Evolutionary conservation across 768 basidiomycete genomes (phyloP).

Genomic region (Suillus weaverae): DNA sequence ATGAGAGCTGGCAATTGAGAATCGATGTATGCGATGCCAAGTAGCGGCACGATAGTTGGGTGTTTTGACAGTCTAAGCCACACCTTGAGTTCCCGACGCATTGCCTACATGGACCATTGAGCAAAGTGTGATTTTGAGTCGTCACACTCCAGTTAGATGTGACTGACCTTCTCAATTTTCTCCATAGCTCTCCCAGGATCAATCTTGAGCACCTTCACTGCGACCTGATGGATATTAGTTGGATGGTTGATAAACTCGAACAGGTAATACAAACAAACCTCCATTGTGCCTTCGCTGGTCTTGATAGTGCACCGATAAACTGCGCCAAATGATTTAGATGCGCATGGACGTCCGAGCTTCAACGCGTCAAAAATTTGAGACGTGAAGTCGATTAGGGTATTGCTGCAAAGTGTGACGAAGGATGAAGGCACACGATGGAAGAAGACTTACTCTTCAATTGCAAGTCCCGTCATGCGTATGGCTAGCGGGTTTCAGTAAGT

Average conservation of each 20-base stretch:
- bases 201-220: background rate
- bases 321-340: background rate
- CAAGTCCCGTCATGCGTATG: too few relatives aligned
- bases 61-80: constrained; percentile 19
- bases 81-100: constrained; percentile 7
- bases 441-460: too few relatives aligned
- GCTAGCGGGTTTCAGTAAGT: too few relatives aligned
- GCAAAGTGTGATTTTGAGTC: background rate
- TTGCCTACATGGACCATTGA: background rate
- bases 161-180: background rate
- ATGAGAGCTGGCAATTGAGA: background rate
- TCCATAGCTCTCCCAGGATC: background rate
- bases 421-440: too few relatives aligned
- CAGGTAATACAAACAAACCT: background rate
- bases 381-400: background rate
- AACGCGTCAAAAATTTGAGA: background rate
- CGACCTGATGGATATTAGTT: background rate
- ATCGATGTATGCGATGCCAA: constrained; percentile 10
- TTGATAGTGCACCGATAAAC: background rate
- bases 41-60: constrained; percentile 20
- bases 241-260: background rate
- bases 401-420: too few relatives aligned
- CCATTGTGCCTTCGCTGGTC: background rate
- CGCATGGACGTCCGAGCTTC: background rate
- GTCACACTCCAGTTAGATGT: too few relatives aligned